phyloP scores from a whole-genome alignment of 306 rosid genomes.

The Medicago lupulina region DNA sequence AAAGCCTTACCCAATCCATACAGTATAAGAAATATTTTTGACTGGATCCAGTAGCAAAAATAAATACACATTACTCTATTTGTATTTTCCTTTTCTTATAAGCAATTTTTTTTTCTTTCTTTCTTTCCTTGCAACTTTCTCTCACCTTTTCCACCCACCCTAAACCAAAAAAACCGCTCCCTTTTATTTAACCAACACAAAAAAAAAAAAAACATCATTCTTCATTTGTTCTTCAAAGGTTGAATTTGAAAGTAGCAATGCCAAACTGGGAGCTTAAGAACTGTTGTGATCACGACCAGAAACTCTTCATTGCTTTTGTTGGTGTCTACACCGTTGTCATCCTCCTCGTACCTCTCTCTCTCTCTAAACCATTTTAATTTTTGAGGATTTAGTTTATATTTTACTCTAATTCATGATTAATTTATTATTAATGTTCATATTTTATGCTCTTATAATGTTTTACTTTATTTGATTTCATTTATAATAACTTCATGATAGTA shows the following conservation, averaged over 20 bases:
- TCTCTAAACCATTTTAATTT: constrained; percentile 17
- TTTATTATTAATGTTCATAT: neutral
- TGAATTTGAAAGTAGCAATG: constrained; percentile 48
- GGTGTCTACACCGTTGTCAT: constrained; percentile 76
- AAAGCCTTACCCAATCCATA: neutral
- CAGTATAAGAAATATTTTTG: neutral
- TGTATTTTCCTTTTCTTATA: neutral
- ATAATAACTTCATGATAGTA: neutral
- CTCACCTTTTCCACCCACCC: constrained; percentile 15
- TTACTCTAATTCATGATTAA: too few relatives aligned
- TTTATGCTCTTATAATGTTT: constrained; percentile 6
- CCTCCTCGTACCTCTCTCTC: constrained; percentile 51
- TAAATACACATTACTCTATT: too few relatives aligned
- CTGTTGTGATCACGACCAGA: constrained; percentile 84
- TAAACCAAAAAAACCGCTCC: constrained; percentile 8
- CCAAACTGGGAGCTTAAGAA: constrained; percentile 87
- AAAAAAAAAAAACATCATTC: neutral
- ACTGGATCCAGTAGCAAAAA: neutral
- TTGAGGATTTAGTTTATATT: constrained; percentile 15
- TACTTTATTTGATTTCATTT: constrained; percentile 12
- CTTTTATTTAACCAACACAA: neutral
- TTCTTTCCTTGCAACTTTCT: neutral
- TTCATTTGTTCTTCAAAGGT: neutral
- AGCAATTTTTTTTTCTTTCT: neutral
- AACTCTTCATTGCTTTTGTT: constrained; percentile 62